Evolutionary conservation across 179 eudicot species (phyloP), one percentile per base, ranked within the genome.

Genomic region (Heliamphora pulchella): DNA sequence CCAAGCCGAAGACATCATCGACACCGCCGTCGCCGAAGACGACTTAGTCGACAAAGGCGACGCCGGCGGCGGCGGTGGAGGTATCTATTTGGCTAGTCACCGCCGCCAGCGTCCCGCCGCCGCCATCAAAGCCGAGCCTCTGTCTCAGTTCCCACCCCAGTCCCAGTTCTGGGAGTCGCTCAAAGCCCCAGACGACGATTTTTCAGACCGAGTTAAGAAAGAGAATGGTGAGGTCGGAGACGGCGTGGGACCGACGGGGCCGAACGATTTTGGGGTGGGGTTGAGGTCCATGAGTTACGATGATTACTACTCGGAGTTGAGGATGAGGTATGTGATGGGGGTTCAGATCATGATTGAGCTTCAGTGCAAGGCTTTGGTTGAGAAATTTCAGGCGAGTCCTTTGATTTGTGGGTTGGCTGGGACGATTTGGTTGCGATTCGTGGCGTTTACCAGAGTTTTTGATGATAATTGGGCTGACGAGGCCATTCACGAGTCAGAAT

Each of bases 331-430:
- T 79, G 87, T 89, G 75, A 80, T 78, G 84, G 98, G 98, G 41
- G n/a, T 93, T 68, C 97, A 95, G 82, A 79, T 86, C 80, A 85
- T 93, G 92, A 80, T 95, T 11, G 88, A 88, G 81, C 74, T 83
- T 77, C 98, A 95, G 73, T 89, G 90, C 31, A 87, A 87, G 82
- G 89, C 89, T 64, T 80, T 95, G 84, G 95, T 93, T 46, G 86
- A 91, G 74, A 80, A 82, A 8, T 91, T 89, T 62, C 80, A 82
- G 70, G 97, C 90, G 11, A 85, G 81, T 79, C 90, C 91, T 7
- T 6, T 87, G 73, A 80, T 95, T 74, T 87, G 87, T 87, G 95
- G 91, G 62, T 79, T 95, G 70, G 82, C 89, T 41, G 91, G 84
- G 20, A 74, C 88, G 5, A 70, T 95, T 79, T 95, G 97, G 97